phyloP scores from a whole-genome alignment of 306 rosid genomes.

The Malus domestica region ASM211411v1 NC_041795.1:25920001-25920500 shows the following conservation, averaged over 20 bases:
- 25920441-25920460: neutral
- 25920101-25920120: neutral
- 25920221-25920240: slow-evolving; percentile 18
- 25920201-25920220: slow-evolving; percentile 65
- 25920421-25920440: neutral
- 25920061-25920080: neutral
- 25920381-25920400: neutral
- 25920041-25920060: neutral
- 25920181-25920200: slow-evolving; percentile 70
- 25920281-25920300: neutral
- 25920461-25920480: neutral
- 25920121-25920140: slow-evolving; percentile 89
- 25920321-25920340: neutral
- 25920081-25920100: neutral
- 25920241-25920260: neutral
- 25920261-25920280: neutral
- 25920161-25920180: slow-evolving; percentile 73
- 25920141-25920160: slow-evolving; percentile 68
- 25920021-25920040: slow-evolving; percentile 10
- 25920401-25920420: neutral
- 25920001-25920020: neutral
- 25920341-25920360: slow-evolving; percentile 5
- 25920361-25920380: neutral
- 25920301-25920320: neutral
- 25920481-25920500: neutral